Percentiles rank a stretch among this genome's conserved stretches.
phyloP scores from a whole-genome alignment of 192 early-diverging fungal species.

The Coemansia sp. region DNA sequence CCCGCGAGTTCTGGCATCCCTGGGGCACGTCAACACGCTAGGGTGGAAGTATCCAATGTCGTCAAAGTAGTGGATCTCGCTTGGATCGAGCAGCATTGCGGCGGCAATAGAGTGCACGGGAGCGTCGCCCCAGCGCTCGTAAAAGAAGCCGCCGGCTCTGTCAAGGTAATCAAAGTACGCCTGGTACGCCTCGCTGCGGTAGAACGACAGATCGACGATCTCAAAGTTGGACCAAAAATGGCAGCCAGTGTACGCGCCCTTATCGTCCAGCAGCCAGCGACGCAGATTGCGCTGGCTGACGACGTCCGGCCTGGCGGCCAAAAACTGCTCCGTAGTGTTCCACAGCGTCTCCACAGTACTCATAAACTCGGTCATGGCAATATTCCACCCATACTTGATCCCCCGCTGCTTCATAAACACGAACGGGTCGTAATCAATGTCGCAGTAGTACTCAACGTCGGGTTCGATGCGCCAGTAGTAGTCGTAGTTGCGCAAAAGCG shows the following conservation, averaged over 20 bases:
- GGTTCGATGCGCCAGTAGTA: conserved; percentile 56
- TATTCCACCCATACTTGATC: conserved; percentile 40
- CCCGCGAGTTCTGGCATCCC: conserved; percentile 41
- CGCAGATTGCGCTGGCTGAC: conserved; percentile 25
- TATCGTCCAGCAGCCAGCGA: conserved; percentile 28
- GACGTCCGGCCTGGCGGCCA: conserved; percentile 19
- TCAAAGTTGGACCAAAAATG: conserved; percentile 91
- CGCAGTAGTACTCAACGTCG: conserved; percentile 47
- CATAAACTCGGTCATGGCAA: conserved; percentile 27
- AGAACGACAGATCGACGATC: conserved; percentile 74
- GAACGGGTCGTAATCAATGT: conserved; percentile 50
- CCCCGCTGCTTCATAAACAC: conserved; percentile 34
- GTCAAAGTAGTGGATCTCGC: conserved; percentile 67
- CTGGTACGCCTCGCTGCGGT: conserved; percentile 56
- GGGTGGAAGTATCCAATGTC: conserved; percentile 66
- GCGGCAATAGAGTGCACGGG: conserved; percentile 69
- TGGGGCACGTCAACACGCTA: conserved; percentile 38
- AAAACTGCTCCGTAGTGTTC: conserved; percentile 24
- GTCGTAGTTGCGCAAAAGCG: conserved; percentile 32
- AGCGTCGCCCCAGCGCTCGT: conserved; percentile 69
- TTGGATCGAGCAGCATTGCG: conserved; percentile 53
- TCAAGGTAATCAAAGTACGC: conserved; percentile 74
- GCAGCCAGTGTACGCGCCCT: conserved; percentile 59
- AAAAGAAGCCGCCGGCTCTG: conserved; percentile 80
- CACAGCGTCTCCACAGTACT: conserved; percentile 40